These are phyloP conservation scores for Angomonas deanei DNA, from an alignment of 208 protist genomes.

Conservation along the genomic window DNA sequence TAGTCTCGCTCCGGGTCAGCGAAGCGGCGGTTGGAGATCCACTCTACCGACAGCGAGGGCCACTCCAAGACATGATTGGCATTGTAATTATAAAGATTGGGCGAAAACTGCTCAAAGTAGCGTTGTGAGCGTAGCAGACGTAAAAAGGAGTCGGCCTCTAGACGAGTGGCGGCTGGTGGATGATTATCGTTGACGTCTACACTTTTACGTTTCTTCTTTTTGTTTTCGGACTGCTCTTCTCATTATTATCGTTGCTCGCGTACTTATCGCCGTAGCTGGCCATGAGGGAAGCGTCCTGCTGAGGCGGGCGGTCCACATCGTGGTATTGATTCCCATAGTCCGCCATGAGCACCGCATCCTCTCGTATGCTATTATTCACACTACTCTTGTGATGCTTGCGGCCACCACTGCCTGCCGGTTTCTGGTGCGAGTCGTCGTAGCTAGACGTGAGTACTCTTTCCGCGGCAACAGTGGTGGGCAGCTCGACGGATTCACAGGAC, in stretches of 20 bases:
- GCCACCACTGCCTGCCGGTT: no score
- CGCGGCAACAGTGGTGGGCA: no score
- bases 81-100: slow-evolving; percentile 42
- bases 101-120: slow-evolving; percentile 25
- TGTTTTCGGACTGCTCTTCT: neutral
- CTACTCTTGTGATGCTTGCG: no score
- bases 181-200: neutral
- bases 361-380: no score
- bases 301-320: no score
- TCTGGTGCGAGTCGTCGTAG: no score
- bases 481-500: no score
- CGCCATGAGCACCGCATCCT: no score
- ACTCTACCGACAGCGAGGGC: slow-evolving; percentile 53
- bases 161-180: neutral
- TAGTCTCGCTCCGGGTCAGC: slow-evolving; percentile 43
- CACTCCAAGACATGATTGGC: slow-evolving; percentile 44
- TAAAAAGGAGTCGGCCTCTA: slow-evolving; percentile 14
- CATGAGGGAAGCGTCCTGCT: neutral
- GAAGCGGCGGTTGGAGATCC: slow-evolving; percentile 42
- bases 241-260: neutral
- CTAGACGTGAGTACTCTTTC: no score
- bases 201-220: neutral
- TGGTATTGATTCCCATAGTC: no score
- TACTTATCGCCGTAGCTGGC: neutral
- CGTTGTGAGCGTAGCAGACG: slow-evolving; percentile 40